phyloP scores from a whole-genome alignment of 2,329 filamentous ascomycete genomes.

The Microdochium paspali region DNA sequence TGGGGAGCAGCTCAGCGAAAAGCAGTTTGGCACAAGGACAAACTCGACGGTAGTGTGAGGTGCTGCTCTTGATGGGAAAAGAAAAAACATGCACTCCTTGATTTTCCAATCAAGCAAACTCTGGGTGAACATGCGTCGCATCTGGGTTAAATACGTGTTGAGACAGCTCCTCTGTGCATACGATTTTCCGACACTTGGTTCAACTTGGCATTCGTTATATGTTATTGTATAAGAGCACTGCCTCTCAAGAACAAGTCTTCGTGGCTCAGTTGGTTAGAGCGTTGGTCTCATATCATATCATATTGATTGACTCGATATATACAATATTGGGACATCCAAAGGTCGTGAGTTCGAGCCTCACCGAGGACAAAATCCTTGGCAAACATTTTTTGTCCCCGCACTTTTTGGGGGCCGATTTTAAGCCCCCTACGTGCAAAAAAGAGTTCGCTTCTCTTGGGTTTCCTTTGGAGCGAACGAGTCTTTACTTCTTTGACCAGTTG shows the following conservation, averaged over 20 bases:
- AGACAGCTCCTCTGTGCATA: too few relatives aligned
- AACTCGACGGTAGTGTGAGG: neutral
- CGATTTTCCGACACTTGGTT: too few relatives aligned
- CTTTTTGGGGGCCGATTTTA: too few relatives aligned
- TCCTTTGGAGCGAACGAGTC: too few relatives aligned
- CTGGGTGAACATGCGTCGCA: neutral
- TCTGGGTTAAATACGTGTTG: neutral
- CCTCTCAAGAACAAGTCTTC: constrained; percentile 8
- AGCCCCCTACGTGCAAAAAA: too few relatives aligned
- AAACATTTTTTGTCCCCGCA: neutral
- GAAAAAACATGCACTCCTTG: neutral
- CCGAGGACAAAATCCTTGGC: constrained; percentile 23
- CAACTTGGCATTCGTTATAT: too few relatives aligned
- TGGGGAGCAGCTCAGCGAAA: neutral
- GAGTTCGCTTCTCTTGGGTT: too few relatives aligned
- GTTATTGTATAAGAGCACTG: too few relatives aligned
- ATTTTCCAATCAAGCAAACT: too few relatives aligned
- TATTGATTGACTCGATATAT: neutral
- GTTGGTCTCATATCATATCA: constrained; percentile 17
- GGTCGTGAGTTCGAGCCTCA: constrained; percentile 41
- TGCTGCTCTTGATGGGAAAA: neutral
- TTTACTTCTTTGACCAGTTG: too few relatives aligned
- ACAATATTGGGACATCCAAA: constrained; percentile 22
- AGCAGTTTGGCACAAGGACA: neutral
- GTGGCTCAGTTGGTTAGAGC: constrained; percentile 22